Conservation (phyloP, 2,329 filamentous ascomycete species). For the Hyphodiscus sp. region DNA sequence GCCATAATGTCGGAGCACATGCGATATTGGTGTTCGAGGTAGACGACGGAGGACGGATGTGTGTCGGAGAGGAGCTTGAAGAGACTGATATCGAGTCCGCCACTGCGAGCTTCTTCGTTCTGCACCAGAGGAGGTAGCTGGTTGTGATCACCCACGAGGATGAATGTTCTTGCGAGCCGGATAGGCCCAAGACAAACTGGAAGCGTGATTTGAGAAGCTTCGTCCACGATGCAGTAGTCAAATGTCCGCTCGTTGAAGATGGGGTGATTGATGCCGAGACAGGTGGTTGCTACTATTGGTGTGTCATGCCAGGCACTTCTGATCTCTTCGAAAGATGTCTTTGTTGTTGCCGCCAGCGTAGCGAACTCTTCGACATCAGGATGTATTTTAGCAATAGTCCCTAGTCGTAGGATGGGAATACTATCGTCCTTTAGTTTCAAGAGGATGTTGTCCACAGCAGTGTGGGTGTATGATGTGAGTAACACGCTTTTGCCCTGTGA, state of each 20-base stretch:
- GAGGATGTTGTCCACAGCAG: conserved; percentile 95
- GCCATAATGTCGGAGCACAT: conserved; percentile 98
- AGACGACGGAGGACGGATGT: conserved; percentile 82
- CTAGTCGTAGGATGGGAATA: conserved; percentile 77
- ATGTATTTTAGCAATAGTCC: conserved; percentile 78
- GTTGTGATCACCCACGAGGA: conserved; percentile 94
- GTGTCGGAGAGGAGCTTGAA: conserved; percentile 90
- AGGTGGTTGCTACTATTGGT: conserved; percentile 90
- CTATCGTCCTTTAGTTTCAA: conserved; percentile 79
- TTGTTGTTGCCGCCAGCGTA: conserved; percentile 67
- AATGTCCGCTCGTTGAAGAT: conserved; percentile 86
- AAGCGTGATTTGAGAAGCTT: conserved; percentile 94
- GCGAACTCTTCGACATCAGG: conserved; percentile 82
- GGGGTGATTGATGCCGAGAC: conserved; percentile 82
- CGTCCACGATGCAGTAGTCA: conserved; percentile 97
- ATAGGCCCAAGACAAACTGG: conserved; percentile 93
- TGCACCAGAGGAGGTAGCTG: conserved; percentile 91
- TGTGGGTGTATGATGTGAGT: conserved; percentile 93
- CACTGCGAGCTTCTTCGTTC: conserved; percentile 78
- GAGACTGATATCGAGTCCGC: conserved; percentile 84
- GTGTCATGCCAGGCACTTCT: conserved; percentile 77
- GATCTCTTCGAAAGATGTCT: conserved; percentile 75
- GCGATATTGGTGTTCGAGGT: conserved; percentile 90
- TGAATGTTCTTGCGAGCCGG: conserved; percentile 84
- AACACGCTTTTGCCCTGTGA: conserved; percentile 88